Evolutionary conservation across 1,284 basidiomycete species (phyloP), one percentile per base, ranked within the genome.

Genomic region (Ganoderma sp.): DNA sequence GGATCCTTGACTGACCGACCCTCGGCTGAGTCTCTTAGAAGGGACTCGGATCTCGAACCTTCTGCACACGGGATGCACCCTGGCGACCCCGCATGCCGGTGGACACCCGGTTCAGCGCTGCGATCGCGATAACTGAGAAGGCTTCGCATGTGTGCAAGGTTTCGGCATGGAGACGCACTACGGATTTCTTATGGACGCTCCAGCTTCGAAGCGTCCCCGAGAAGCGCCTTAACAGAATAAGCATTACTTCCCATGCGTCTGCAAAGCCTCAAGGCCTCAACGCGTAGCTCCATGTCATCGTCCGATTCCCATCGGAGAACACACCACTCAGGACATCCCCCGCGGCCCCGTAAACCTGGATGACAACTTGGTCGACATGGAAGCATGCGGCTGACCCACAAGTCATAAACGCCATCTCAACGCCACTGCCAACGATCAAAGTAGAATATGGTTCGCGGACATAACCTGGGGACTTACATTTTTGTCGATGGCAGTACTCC

Each of bases 221-320:
- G 28, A 34, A 56, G 28, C 28, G 32, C 52, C 12, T 56, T 17
- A 7, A 4, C 28, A 14, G 17, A 34, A 34, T 9, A 34, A 56
- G 52, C 52, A 34, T 15, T 28, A 37, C 45, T 43, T 63, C 61
- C 37, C 34, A 15, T 25, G n/a, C 5, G 37, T 59, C 22, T 50
- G 22, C 59, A 41, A 50, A 48, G 10, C 59, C 60, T 54, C 37
- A 37, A 50, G 65, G 48, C n/a, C 60, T 41, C 17, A 17, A 39
- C 8, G 37, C 37, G 37, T 39, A 39, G 37, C 37, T 28, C 48
- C 43, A 15, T 54, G 60, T 62, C 65, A 66, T 61, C 61, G 41
- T 66, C 65, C 65, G 65, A 62, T 50, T 3, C 4, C 8, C 41
- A 45, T 39, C 61, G 52, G 61, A 62, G 37, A 25, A 4, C 28